Evolutionary conservation across 2,329 filamentous ascomycete species (phyloP), one percentile per base, ranked within the genome.

Genomic region (Tetracladium maxilliforme): DNA sequence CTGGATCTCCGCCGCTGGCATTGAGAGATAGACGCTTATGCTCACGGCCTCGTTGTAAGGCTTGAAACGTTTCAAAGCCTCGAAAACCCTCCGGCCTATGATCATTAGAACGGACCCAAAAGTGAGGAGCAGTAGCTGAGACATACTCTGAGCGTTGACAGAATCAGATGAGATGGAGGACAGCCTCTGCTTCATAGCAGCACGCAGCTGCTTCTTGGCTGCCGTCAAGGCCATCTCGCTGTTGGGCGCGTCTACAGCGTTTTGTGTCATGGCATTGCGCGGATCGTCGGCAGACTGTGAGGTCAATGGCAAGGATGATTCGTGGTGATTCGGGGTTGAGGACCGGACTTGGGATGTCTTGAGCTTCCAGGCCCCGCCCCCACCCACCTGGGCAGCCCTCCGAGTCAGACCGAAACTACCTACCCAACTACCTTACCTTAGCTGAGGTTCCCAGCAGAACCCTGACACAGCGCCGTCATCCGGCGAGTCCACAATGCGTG

Each of bases 11-110:
- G 75, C 78, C 7, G 61, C 56, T 1, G 86, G 84, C 90, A 98
- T 98, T 8, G 87, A 90, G 10, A 98, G 61, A 47, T 92, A 98
- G 29, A 98, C 64, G 38, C 81, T 84, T 41, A 98, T 69, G 26
- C 70, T 65, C 31, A 60, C 64, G 21, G 90, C 86, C 27, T 74
- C 60, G 34, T 70, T 56, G 47, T 92, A 98, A 27, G 83, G 77
- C 25, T 68, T 62, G 39, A 86, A 68, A 8, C 62, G 57, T 22
- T 75, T 56, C 19, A 94, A 53, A 6, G 64, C 56, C 27, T 70
- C 62, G 35, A 74, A 75, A 13, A 81, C 71, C 36, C 55, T 56
- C 25, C 58, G 52, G 39, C 81, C 82, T 90, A 11, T 22, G 21
- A 16, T 15, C 10, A 20, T 36, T 24, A 33, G 33, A 9, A 27